Base-by-base conservation (phyloP, 1,284 basidiomycete genomes). In the Rhodotorula sp. region DNA sequence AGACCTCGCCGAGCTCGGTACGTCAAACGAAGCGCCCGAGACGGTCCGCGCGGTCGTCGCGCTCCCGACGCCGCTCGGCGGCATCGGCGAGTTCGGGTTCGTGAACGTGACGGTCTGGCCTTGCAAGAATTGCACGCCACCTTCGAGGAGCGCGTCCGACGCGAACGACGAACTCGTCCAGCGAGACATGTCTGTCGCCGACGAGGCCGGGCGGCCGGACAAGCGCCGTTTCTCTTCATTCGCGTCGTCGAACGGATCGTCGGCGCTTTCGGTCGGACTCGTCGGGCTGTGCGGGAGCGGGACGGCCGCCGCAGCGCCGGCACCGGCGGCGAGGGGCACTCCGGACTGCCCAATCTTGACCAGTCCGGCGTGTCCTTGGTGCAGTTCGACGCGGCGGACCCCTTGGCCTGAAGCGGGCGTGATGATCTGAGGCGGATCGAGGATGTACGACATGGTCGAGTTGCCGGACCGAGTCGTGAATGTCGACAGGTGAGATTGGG, bases 381-480 rank as follows among this genome's bases (percentile, higher is more conserved):
- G 56, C 34, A 77, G 62, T 56, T 77, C 75, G 58, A 77, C 75
- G 10, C 75, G 65, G 2, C 69, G 64, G 21, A 75, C 56, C 2
- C 75, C 75, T 16, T 71, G 62, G 6, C 65, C 67, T 34, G 69
- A 68, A 47, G 73, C 69, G 51, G 75, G 75, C n/a, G 75, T 77
- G 67, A 77, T 75, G 58, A 79, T 78, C 65, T 78, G 76, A n/a
- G 79, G 79, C 47, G 79, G 76, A 51, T 79, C 79, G 68, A 79
- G 76, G 52, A 79, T 78, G 70, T 79, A 79, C 21, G 74, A 76
- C 78, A 79, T 79, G 52, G 78, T 78, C 62, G 76, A 77, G 39
- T 59, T 71, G 29, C 62, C 69, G 15, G 72, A 76, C 4, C 73
- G 67, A 0, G 65, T 67, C 21, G 75, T 74, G 52, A 69, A 66